A percentile compares a stretch with the other conserved stretches of the same genome.
These are phyloP conservation scores for Neurospora sp. DNA, from an alignment of 495 filamentous ascomycete species.

Conservation along the genomic window DNA sequence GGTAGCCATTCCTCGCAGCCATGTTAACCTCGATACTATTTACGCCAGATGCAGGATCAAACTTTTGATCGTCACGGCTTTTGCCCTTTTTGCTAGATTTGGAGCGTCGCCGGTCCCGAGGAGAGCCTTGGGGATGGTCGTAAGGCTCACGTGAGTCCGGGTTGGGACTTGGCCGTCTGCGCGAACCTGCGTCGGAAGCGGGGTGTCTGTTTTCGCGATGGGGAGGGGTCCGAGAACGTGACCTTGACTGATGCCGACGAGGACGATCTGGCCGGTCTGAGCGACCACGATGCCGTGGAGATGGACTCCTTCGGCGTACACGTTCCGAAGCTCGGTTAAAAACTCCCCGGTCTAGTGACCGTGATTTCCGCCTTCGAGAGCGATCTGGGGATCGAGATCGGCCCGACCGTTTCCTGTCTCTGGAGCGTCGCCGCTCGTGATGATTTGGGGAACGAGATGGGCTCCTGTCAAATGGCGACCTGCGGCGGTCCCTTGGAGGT, in stretches of 20 bases:
- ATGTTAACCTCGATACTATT: slow-evolving; percentile 40
- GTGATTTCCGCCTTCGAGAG: slow-evolving; percentile 15
- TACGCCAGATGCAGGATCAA: slow-evolving; percentile 32
- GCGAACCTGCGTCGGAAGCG: slow-evolving; percentile 25
- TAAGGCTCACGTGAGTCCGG: slow-evolving; percentile 20
- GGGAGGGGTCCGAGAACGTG: slow-evolving; percentile 18
- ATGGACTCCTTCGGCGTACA: slow-evolving; percentile 7
- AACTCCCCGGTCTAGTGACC: slow-evolving; percentile 5
- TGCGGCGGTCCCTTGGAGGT: slow-evolving; percentile 10
- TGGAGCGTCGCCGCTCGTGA: slow-evolving; percentile 11
- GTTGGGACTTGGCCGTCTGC: slow-evolving; percentile 22
- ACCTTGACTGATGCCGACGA: slow-evolving; percentile 27
- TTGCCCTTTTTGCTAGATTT: slow-evolving; percentile 25
- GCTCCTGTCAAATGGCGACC: slow-evolving; percentile 15
- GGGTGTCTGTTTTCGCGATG: slow-evolving; percentile 22
- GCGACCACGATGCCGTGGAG: slow-evolving; percentile 20
- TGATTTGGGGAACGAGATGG: slow-evolving; percentile 24
- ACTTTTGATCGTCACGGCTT: slow-evolving; percentile 24
- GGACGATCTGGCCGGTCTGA: slow-evolving; percentile 22
- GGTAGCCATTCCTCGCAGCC: slow-evolving; percentile 29
- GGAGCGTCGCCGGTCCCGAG: slow-evolving; percentile 26
- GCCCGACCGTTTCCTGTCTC: slow-evolving; percentile 12
- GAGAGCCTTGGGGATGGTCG: slow-evolving; percentile 21
- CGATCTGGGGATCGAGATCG: slow-evolving; percentile 23
- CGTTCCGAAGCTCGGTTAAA: neutral